A percentile compares a stretch with the other conserved stretches of the same genome.
Conservation (phyloP, 202 grass and related monocot genomes). For the Saccharum hybrid region DNA sequence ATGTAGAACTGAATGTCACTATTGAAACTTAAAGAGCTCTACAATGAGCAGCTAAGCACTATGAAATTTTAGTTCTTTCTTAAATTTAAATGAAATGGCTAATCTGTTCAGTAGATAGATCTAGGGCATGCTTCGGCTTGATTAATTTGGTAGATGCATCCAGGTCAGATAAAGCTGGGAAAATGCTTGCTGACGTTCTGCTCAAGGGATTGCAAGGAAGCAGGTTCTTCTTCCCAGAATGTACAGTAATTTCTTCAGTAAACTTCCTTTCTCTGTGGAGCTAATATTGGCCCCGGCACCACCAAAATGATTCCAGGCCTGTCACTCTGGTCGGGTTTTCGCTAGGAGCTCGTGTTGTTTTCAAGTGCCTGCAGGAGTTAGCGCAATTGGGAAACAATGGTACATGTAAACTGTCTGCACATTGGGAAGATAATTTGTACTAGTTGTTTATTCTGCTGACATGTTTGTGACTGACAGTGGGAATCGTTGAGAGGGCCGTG, state of each 20-base stretch:
- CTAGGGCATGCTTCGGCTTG: conserved; percentile 19
- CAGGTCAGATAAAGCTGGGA: conserved; percentile 96
- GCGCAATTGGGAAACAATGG: conserved; percentile 74
- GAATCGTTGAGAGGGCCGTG: conserved; percentile 81
- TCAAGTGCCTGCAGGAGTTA: conserved; percentile 84
- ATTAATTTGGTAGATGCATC: conserved; percentile 14
- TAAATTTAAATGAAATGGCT: neutral
- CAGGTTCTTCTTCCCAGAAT: conserved; percentile 55
- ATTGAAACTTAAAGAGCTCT: neutral
- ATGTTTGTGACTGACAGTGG: conserved; percentile 52
- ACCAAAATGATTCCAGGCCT: conserved; percentile 54
- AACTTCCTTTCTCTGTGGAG: conserved; percentile 4
- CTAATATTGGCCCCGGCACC: conserved; percentile 17
- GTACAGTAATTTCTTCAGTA: conserved; percentile 33
- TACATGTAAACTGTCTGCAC: conserved; percentile 36
- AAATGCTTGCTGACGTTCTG: conserved; percentile 87
- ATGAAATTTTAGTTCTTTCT: conserved; percentile 14
- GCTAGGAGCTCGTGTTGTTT: conserved; percentile 82
- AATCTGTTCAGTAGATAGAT: neutral
- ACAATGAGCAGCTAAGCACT: neutral
- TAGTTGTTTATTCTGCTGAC: conserved; percentile 10
- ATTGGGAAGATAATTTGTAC: neutral
- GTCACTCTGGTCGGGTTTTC: conserved; percentile 91
- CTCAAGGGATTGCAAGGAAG: conserved; percentile 90
- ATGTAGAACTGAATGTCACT: conserved; percentile 1